A percentile compares a stretch with the other conserved stretches of the same genome.
Conservation (phyloP, 352 stramenopile genomes). For the Pilasporangium apinafurcum region DNA sequence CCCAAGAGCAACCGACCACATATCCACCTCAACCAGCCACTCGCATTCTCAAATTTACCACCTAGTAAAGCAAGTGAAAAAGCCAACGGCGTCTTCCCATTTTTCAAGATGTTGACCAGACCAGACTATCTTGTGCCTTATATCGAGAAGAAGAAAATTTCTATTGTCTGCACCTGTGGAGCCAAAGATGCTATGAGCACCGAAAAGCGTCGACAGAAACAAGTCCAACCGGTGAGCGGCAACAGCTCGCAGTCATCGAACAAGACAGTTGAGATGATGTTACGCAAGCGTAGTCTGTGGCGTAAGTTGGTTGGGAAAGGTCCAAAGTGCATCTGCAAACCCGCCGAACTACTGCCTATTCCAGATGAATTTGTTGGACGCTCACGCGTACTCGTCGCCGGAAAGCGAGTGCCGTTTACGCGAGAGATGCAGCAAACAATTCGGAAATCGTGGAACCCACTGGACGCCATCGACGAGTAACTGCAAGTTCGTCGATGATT, state of each 20-base stretch:
- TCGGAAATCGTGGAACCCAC: conserved; percentile 28
- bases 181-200: conserved; percentile 1
- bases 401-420: conserved; percentile 46
- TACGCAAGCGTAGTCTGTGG: conserved; percentile 43
- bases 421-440: conserved; percentile 40
- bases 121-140: too few relatives aligned
- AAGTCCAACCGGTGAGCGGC: conserved; percentile 16
- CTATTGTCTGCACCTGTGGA: conserved; percentile 7
- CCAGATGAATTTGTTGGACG: conserved; percentile 38
- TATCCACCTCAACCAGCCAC: too few relatives aligned
- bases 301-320: conserved; percentile 46
- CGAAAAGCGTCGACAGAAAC: conserved; percentile 1
- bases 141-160: too few relatives aligned
- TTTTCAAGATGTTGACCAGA: too few relatives aligned
- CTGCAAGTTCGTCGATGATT: too few relatives aligned
- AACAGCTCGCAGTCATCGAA: too few relatives aligned
- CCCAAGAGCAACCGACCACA: too few relatives aligned
- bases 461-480: conserved; percentile 48
- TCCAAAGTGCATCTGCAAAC: conserved; percentile 48
- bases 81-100: too few relatives aligned
- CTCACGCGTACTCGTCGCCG: conserved; percentile 29
- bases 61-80: too few relatives aligned
- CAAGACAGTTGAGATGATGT: not conserved
- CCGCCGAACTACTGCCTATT: conserved; percentile 24
- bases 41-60: too few relatives aligned